Evolutionary conservation across 2,329 filamentous ascomycete species (phyloP).

Genomic region (Ophiostoma himal-ulmi): DNA sequence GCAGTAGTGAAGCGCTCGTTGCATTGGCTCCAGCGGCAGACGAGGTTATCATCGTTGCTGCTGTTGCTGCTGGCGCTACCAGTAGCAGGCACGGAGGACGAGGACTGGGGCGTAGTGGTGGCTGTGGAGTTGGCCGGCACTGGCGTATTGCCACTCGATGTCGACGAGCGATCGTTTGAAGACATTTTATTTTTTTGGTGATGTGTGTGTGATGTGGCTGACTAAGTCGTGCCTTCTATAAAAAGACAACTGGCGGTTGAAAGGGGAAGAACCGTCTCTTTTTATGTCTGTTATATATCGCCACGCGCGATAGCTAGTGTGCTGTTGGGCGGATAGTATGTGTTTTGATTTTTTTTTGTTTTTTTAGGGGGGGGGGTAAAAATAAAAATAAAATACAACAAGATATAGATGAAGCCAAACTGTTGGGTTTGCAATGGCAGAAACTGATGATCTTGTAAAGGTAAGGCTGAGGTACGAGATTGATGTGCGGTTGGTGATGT

Average conservation of each 20-base stretch:
- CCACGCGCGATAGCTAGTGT: background rate
- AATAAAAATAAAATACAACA: background rate
- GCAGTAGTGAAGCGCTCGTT: conserved; percentile 53
- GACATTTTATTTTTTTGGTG: conserved; percentile 22
- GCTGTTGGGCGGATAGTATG: background rate
- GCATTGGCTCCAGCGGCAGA: conserved; percentile 56
- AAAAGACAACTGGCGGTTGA: background rate
- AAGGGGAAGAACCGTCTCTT: background rate
- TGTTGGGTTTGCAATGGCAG: background rate
- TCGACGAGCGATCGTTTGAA: conserved; percentile 31
- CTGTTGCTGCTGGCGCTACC: conserved; percentile 13
- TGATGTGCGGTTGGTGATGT: background rate
- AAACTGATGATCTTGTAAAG: background rate
- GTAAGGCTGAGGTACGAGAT: background rate
- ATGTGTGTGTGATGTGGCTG: background rate
- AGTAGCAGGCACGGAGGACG: conserved; percentile 14
- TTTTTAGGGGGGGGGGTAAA: no score
- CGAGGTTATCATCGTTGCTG: conserved; percentile 47
- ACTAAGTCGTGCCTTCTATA: background rate
- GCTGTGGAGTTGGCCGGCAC: conserved; percentile 42
- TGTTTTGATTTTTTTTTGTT: background rate
- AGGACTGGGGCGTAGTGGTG: conserved; percentile 32
- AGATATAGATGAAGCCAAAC: background rate
- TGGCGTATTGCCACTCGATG: conserved; percentile 49
- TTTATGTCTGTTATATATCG: background rate